Conservation (phyloP, 2,329 filamentous ascomycete genomes). For the Talaromyces marneffei region DNA sequence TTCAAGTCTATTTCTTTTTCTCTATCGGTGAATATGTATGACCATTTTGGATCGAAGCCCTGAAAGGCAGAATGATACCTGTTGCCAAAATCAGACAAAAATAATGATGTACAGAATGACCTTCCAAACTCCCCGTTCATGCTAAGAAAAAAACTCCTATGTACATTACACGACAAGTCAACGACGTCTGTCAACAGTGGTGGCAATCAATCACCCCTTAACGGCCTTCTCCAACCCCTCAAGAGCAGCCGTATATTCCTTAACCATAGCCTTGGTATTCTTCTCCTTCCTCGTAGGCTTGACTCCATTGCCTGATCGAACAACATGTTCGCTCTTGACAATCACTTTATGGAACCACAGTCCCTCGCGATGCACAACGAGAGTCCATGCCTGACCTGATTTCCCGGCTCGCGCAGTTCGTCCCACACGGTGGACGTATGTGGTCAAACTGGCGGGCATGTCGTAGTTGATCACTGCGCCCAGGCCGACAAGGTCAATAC, state of each 20-base stretch:
- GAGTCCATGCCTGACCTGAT: conserved; percentile 73
- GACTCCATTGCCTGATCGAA: conserved; percentile 24
- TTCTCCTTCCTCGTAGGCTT: conserved; percentile 26
- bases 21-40: too few species aligned
- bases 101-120: neutral
- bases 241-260: conserved; percentile 30
- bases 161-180: neutral
- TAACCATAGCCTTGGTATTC: conserved; percentile 22
- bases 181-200: too few species aligned
- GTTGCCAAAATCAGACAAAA: neutral
- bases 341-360: conserved; percentile 91
- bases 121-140: neutral
- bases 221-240: conserved; percentile 36
- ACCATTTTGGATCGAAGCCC: too few species aligned
- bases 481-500: conserved; percentile 73
- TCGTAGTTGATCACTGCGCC: conserved; percentile 93
- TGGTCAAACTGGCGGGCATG: conserved; percentile 70
- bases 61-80: too few species aligned
- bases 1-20: too few species aligned
- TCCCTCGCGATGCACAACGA: conserved; percentile 75
- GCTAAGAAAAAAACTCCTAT: neutral
- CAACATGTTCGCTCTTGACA: conserved; percentile 45
- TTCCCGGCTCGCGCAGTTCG: conserved; percentile 80
- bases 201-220: conserved; percentile 17
- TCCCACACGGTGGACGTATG: conserved; percentile 87